phyloP scores from a whole-genome alignment of 495 filamentous ascomycete species.

The Aspergillus baeticus region DNA sequence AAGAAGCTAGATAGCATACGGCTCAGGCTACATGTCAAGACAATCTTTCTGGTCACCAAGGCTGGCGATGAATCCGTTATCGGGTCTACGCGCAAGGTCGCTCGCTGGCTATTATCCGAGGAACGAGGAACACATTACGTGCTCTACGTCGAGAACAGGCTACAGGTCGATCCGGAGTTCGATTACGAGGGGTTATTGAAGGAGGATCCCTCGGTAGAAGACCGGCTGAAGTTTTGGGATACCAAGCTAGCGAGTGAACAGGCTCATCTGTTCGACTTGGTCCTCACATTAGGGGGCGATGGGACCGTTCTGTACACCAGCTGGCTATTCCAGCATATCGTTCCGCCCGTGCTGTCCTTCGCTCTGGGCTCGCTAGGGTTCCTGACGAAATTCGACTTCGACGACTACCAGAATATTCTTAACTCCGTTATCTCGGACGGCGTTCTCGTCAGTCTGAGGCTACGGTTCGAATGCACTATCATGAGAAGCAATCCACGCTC shows the following conservation, averaged over 20 bases:
- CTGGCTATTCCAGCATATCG: constrained; percentile 97
- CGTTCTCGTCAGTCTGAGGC: constrained; percentile 80
- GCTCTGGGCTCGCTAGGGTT: constrained; percentile 90
- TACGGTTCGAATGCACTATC: constrained; percentile 92
- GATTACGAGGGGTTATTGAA: constrained; percentile 60
- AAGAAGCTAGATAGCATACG: constrained; percentile 78
- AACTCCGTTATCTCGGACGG: constrained; percentile 75
- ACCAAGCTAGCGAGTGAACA: constrained; percentile 69
- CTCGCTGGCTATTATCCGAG: constrained; percentile 80
- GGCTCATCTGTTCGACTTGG: constrained; percentile 90
- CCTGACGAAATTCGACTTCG: constrained; percentile 93
- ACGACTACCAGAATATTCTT: constrained; percentile 66
- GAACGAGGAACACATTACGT: constrained; percentile 67
- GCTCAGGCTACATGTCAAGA: constrained; percentile 76
- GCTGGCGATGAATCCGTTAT: constrained; percentile 82
- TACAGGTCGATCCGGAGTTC: constrained; percentile 69
- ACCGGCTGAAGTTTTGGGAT: constrained; percentile 78
- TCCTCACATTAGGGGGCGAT: constrained; percentile 92
- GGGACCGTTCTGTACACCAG: constrained; percentile 93
- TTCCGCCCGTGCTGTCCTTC: constrained; percentile 91
- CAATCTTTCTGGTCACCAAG: constrained; percentile 87
- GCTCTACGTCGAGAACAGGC: constrained; percentile 75
- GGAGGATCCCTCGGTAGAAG: constrained; percentile 52
- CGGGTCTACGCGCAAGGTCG: constrained; percentile 70
- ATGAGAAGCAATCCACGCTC: constrained; percentile 69